These are phyloP conservation scores for Didymella keratinophila DNA, from an alignment of 2,329 filamentous ascomycete species.

Conservation along the genomic window DNA sequence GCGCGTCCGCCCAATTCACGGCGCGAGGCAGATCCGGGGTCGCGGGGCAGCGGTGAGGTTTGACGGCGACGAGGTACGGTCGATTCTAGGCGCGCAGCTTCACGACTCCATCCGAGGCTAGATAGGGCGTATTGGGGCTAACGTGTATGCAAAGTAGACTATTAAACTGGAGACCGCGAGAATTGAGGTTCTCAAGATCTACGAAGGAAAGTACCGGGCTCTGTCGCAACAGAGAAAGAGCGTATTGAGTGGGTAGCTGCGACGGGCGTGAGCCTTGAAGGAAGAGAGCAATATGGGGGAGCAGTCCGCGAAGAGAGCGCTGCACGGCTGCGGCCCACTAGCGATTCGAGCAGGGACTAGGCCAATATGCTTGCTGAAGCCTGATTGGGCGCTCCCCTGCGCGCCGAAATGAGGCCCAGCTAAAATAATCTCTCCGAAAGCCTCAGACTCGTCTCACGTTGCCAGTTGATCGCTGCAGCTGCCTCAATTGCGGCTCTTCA, in stretches of 20 bases:
- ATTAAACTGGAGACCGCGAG: constrained; percentile 29
- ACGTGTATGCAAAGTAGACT: constrained; percentile 24
- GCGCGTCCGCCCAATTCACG: constrained; percentile 18
- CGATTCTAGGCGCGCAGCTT: constrained; percentile 41
- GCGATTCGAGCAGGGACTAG: constrained; percentile 29
- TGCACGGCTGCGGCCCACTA: constrained; percentile 23
- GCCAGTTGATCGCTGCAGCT: constrained; percentile 12
- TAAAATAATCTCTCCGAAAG: constrained; percentile 39
- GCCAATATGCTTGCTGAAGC: constrained; percentile 12
- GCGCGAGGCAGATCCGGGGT: constrained; percentile 21
- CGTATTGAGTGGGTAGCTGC: constrained; percentile 50
- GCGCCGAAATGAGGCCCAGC: constrained; percentile 40
- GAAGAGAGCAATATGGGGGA: constrained; percentile 41
- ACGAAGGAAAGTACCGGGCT: constrained; percentile 37
- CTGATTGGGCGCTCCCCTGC: constrained; percentile 38
- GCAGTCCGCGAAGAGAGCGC: constrained; percentile 23
- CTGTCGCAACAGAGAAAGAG: constrained; percentile 45
- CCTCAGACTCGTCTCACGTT: constrained; percentile 27
- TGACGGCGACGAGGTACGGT: constrained; percentile 29
- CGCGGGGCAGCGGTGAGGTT: constrained; percentile 24
- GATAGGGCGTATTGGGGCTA: constrained; percentile 14
- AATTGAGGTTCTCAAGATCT: constrained; percentile 29
- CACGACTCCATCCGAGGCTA: constrained; percentile 43
- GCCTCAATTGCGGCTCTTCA: constrained; percentile 20
- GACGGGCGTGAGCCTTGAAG: constrained; percentile 40